A percentile compares a stretch with the other conserved stretches of the same genome.
phyloP scores from a whole-genome alignment of 352 stramenopile genomes.

The Globisporangium splendens region DNA sequence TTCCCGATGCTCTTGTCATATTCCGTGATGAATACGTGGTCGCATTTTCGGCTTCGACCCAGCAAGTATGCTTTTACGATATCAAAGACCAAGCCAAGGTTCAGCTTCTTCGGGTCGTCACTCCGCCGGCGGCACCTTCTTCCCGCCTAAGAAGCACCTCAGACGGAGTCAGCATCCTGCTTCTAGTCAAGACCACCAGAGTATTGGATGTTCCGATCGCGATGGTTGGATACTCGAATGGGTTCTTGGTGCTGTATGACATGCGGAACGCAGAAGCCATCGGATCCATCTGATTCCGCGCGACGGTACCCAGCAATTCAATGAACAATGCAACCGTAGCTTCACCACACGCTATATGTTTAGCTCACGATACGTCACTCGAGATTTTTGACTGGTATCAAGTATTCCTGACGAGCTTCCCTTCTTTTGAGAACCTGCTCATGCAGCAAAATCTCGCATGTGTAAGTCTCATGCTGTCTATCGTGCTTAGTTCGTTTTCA shows the following conservation, averaged over 20 bases:
- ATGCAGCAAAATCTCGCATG: slow-evolving; percentile 19
- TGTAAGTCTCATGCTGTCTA: slow-evolving; percentile 7
- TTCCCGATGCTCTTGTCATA: slow-evolving; percentile 16
- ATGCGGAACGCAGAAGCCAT: slow-evolving; percentile 37
- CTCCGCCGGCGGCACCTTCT: slow-evolving; percentile 13
- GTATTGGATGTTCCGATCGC: slow-evolving; percentile 34
- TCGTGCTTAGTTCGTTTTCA: background rate
- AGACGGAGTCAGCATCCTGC: slow-evolving; percentile 3
- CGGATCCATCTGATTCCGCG: slow-evolving; percentile 25
- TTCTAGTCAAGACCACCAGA: slow-evolving; percentile 14
- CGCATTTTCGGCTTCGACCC: slow-evolving; percentile 26
- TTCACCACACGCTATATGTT: background rate
- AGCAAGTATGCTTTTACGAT: slow-evolving; percentile 48
- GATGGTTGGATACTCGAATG: slow-evolving; percentile 43
- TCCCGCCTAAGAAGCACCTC: background rate
- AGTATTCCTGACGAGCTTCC: slow-evolving; percentile 33
- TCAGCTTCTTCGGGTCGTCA: slow-evolving; percentile 30
- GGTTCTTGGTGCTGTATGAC: slow-evolving; percentile 44
- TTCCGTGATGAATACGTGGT: slow-evolving; percentile 27
- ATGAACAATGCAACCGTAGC: background rate
- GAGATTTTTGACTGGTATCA: slow-evolving; percentile 38
- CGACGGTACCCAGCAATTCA: background rate
- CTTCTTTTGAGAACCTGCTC: slow-evolving; percentile 19
- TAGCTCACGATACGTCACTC: slow-evolving; percentile 11
- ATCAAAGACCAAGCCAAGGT: slow-evolving; percentile 20